Conservation (phyloP, 1,139 yeast species). For the Sugiyamaella xylanicola region DNA sequence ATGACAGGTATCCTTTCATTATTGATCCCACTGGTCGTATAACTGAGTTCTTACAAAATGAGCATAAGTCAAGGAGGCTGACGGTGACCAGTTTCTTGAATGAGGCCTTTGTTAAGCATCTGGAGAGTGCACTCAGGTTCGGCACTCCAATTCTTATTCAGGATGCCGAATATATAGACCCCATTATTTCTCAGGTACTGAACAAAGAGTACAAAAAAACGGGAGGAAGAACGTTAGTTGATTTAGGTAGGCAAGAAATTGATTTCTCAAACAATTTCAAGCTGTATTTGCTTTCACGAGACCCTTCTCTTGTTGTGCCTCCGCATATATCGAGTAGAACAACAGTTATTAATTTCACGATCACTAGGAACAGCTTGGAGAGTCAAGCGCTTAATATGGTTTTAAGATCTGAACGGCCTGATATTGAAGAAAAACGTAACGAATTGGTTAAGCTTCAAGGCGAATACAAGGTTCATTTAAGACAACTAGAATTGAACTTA, state of each 20-base stretch:
- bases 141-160: constrained; percentile 74
- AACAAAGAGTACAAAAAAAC: constrained; percentile 60
- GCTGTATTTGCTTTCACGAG: constrained; percentile 62
- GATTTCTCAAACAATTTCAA: constrained; percentile 69
- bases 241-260: constrained; percentile 62
- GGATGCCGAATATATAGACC: constrained; percentile 82
- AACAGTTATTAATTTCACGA: constrained; percentile 66
- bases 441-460: constrained; percentile 59
- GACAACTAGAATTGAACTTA: constrained; percentile 61
- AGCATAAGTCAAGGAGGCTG: constrained; percentile 46
- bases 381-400: constrained; percentile 63
- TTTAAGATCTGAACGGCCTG: constrained; percentile 62
- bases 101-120: constrained; percentile 63
- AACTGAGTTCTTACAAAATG: constrained; percentile 46
- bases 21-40: constrained; percentile 71
- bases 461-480: constrained; percentile 59
- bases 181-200: constrained; percentile 64
- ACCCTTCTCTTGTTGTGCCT: constrained; percentile 52
- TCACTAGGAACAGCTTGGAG: constrained; percentile 68
- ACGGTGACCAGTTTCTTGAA: constrained; percentile 71
- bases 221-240: constrained; percentile 71
- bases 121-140: constrained; percentile 81
- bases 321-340: constrained; percentile 65
- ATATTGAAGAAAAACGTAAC: constrained; percentile 59
- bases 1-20: constrained; percentile 55